phyloP scores from a whole-genome alignment of 176 grass and related monocot genomes.

The Musa troglodytarum region DNA sequence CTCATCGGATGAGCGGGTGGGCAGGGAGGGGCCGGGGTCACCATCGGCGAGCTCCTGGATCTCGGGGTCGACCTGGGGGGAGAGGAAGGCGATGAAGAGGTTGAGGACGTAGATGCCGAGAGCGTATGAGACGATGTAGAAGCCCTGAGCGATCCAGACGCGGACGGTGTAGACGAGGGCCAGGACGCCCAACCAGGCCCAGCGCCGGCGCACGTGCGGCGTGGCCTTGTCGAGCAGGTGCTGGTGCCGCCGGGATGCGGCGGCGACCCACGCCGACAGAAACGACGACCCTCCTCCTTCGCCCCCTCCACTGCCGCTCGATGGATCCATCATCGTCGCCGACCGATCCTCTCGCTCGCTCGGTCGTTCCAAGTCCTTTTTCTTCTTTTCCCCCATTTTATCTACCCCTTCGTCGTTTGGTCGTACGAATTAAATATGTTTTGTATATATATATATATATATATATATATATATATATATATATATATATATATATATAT shows the following conservation, averaged over 20 bases:
- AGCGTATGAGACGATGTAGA: slow-evolving; percentile 72
- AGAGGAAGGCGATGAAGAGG: slow-evolving; percentile 70
- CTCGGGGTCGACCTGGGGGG: slow-evolving; percentile 73
- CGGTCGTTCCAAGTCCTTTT: not conserved
- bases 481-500: too few relatives aligned
- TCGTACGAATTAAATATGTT: too few relatives aligned
- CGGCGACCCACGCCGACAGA: slow-evolving; percentile 14
- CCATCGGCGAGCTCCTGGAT: slow-evolving; percentile 34
- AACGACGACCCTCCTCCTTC: not conserved
- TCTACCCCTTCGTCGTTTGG: too few relatives aligned
- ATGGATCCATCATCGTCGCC: slow-evolving; percentile 10
- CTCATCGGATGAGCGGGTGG: slow-evolving; percentile 51
- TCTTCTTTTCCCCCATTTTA: not conserved
- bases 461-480: too few relatives aligned
- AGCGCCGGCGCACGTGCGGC: slow-evolving; percentile 53
- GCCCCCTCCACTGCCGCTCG: slow-evolving; percentile 1
- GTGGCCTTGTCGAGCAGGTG: slow-evolving; percentile 65
- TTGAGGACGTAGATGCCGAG: slow-evolving; percentile 72
- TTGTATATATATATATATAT: too few relatives aligned
- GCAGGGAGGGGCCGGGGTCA: slow-evolving; percentile 28
- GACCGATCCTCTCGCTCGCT: not conserved
- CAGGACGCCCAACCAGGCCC: slow-evolving; percentile 38
- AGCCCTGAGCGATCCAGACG: slow-evolving; percentile 56
- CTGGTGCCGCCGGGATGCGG: slow-evolving; percentile 45
- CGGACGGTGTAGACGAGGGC: slow-evolving; percentile 45